Evolutionary conservation across 1,284 basidiomycete species (phyloP).

Genomic region (Ceratobasidium sp.): DNA sequence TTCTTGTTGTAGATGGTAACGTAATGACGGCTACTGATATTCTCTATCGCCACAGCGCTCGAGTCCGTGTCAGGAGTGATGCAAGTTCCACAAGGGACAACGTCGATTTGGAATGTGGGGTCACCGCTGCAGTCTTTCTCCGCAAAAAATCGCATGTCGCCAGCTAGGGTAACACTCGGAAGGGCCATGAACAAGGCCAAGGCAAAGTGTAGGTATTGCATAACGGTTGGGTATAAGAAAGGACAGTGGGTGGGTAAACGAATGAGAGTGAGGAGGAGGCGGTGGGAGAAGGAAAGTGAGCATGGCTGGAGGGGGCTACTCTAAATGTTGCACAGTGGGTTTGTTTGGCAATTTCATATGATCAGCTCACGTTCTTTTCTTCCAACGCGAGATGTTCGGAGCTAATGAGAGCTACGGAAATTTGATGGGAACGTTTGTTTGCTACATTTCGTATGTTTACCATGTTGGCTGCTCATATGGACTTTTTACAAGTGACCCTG

Average conservation of each 20-base stretch:
- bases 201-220: slow-evolving; percentile 4
- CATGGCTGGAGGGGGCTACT: background rate
- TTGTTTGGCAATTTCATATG: background rate
- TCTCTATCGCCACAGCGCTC: background rate
- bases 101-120: background rate
- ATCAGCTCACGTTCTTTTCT: background rate
- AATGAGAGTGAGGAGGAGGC: background rate
- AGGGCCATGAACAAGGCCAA: background rate
- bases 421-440: too few species aligned
- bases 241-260: background rate
- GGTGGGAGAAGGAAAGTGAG: background rate
- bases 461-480: too few species aligned
- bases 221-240: slow-evolving; percentile 20
- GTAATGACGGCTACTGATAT: background rate
- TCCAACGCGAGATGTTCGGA: background rate
- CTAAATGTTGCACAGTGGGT: slow-evolving; percentile 5
- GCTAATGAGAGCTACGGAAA: background rate
- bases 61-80: slow-evolving; percentile 1
- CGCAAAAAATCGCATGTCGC: slow-evolving; percentile 3
- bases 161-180: background rate
- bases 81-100: slow-evolving; percentile 14
- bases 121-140: background rate
- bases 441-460: background rate
- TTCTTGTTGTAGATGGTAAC: slow-evolving; percentile 8
- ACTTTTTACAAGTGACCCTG: too few species aligned